A percentile compares a stretch with the other conserved stretches of the same genome.
These are phyloP conservation scores for Diaporthe citriasiana DNA, from an alignment of 2,329 filamentous ascomycete genomes.

Conservation along the genomic window DNA sequence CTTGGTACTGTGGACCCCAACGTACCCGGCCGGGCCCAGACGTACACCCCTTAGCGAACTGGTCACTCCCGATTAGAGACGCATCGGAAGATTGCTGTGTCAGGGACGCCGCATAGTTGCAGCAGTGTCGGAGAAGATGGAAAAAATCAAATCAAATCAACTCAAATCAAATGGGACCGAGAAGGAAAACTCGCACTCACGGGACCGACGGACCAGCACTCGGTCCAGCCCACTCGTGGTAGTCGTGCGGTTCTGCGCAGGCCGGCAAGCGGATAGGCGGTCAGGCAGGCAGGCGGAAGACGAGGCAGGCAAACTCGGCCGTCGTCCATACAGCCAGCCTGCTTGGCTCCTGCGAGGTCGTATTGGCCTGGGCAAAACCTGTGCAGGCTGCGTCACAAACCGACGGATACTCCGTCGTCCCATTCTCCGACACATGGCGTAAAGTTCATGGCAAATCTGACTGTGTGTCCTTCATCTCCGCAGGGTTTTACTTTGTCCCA, in stretches of 20 bases:
- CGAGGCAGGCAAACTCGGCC: slow-evolving; percentile 8
- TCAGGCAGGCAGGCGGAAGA: slow-evolving; percentile 10
- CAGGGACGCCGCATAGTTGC: slow-evolving; percentile 5
- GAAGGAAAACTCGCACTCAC: neutral
- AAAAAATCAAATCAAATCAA: neutral
- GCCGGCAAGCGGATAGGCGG: neutral
- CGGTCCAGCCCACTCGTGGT: neutral
- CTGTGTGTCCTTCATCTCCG: neutral
- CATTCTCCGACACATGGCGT: slow-evolving; percentile 21
- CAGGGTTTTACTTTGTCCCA: slow-evolving; percentile 8
- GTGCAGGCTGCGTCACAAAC: slow-evolving; percentile 16
- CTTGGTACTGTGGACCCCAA: neutral
- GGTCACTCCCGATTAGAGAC: slow-evolving; percentile 2
- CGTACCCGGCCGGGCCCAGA: slow-evolving; percentile 2
- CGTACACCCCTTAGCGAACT: neutral
- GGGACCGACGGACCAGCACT: neutral
- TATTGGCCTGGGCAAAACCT: slow-evolving; percentile 1
- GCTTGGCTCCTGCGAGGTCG: neutral
- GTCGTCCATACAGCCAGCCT: neutral
- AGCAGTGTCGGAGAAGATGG: neutral
- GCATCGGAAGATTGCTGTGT: slow-evolving; percentile 14
- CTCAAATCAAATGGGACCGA: neutral
- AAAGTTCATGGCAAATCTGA: slow-evolving; percentile 1
- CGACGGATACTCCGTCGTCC: slow-evolving; percentile 16
- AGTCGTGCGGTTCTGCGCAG: neutral